Percentiles rank a stretch among this genome's conserved stretches.
phyloP scores from a whole-genome alignment of 257 asterid species.

The Capsicum chinense region DNA sequence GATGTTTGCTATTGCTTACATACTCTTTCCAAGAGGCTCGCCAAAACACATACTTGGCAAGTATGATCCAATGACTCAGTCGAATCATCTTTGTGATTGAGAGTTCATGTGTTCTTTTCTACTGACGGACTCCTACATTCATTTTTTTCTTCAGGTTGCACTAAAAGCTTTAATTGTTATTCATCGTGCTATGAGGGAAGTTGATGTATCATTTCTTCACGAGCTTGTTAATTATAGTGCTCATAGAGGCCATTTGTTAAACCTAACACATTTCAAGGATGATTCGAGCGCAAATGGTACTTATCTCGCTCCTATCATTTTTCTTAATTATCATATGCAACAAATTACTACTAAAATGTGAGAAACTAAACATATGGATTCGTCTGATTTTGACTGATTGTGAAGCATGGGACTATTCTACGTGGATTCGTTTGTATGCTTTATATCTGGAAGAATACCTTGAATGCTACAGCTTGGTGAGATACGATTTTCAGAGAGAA shows the following conservation, averaged over 20 bases:
- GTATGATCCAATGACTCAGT: conserved; percentile 45
- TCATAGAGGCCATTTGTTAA: conserved; percentile 61
- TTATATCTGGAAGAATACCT: conserved; percentile 77
- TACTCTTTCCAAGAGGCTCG: conserved; percentile 69
- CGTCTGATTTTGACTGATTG: conserved; percentile 32
- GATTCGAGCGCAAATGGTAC: conserved; percentile 70
- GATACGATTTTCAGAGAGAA: conserved; percentile 70
- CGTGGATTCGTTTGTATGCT: conserved; percentile 74
- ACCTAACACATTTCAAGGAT: conserved; percentile 73
- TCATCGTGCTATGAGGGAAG: conserved; percentile 86
- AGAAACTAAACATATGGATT: conserved; percentile 38
- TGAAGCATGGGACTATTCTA: conserved; percentile 75
- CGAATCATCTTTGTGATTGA: not conserved
- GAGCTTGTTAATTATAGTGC: conserved; percentile 58
- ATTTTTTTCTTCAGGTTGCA: conserved; percentile 59
- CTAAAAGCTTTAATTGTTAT: conserved; percentile 73
- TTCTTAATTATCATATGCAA: conserved; percentile 8
- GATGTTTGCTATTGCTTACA: conserved; percentile 79
- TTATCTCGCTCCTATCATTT: conserved; percentile 9
- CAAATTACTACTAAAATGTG: conserved; percentile 1
- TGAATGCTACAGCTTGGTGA: conserved; percentile 66
- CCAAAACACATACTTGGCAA: conserved; percentile 75
- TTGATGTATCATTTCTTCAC: conserved; percentile 67
- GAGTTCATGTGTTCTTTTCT: not conserved
- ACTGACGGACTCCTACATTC: too few relatives aligned